Percentiles rank a stretch among this genome's conserved stretches.
These are phyloP conservation scores for Penicillium manginii DNA, from an alignment of 495 filamentous ascomycete genomes.

Conservation along the genomic window DNA sequence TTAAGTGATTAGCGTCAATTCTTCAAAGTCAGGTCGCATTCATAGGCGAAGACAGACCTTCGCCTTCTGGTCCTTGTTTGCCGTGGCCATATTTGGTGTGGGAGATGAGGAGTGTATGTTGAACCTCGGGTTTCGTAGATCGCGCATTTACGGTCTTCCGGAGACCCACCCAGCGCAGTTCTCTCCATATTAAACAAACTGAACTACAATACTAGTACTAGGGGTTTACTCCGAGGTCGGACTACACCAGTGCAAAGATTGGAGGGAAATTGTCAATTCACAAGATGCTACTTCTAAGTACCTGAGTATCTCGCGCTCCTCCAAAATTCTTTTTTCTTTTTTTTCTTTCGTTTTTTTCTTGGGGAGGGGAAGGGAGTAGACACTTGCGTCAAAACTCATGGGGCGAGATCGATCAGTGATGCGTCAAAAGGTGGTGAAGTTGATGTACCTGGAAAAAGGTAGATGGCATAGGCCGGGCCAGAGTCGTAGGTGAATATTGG, in stretches of 20 bases:
- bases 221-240: constrained; percentile 1
- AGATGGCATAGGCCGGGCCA: too few species aligned
- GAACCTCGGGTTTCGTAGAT: constrained; percentile 23
- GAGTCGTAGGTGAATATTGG: too few species aligned
- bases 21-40: too few species aligned
- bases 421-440: too few species aligned
- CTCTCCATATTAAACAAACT: constrained; percentile 7
- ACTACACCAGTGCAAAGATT: constrained; percentile 5
- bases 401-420: too few species aligned
- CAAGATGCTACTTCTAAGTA: constrained; percentile 25
- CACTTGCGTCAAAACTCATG: neutral
- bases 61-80: constrained; percentile 43
- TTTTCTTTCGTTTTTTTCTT: constrained; percentile 15
- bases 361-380: neutral
- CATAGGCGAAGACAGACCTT: constrained; percentile 38
- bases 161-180: constrained; percentile 27
- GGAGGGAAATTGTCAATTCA: constrained; percentile 40
- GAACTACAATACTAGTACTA: neutral
- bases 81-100: constrained; percentile 42
- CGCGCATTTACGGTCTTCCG: constrained; percentile 20
- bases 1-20: constrained; percentile 22
- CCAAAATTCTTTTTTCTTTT: constrained; percentile 28
- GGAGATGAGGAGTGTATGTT: constrained; percentile 11
- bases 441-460: too few species aligned
- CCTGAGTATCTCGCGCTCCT: constrained; percentile 30